A percentile compares a stretch with the other conserved stretches of the same genome.
These are phyloP conservation scores for Colletotrichum navitas DNA, from an alignment of 2,329 filamentous ascomycete genomes.

Conservation along the genomic window DNA sequence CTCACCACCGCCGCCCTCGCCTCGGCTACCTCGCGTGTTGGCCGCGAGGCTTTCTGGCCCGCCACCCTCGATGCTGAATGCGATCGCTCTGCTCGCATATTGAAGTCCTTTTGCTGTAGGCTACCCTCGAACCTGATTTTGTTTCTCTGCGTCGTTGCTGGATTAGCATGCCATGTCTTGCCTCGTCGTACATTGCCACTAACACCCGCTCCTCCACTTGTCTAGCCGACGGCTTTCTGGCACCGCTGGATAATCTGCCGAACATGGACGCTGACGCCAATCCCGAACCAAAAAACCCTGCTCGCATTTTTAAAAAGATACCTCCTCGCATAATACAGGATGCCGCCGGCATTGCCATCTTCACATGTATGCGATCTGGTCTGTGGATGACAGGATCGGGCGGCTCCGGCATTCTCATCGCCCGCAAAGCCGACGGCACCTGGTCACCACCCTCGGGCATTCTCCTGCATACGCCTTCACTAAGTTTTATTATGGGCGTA, in stretches of 20 bases:
- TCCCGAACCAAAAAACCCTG: constrained; percentile 60
- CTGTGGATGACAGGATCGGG: constrained; percentile 93
- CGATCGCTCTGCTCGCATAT: constrained; percentile 89
- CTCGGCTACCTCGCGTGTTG: constrained; percentile 74
- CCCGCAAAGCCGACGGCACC: constrained; percentile 83
- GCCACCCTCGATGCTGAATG: constrained; percentile 88
- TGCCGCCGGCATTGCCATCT: constrained; percentile 91
- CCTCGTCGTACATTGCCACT: constrained; percentile 28
- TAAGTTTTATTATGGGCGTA: constrained; percentile 91
- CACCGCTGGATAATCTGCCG: constrained; percentile 55
- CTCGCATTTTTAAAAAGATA: constrained; percentile 80
- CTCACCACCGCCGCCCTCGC: constrained; percentile 56
- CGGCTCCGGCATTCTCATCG: constrained; percentile 88
- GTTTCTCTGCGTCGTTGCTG: neutral
- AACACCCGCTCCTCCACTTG: constrained; percentile 34
- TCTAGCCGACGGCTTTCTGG: constrained; percentile 69
- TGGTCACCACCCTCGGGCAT: constrained; percentile 95
- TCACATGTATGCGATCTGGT: constrained; percentile 95
- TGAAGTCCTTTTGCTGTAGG: constrained; percentile 90
- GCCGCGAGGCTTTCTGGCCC: constrained; percentile 86
- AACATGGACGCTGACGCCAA: constrained; percentile 45
- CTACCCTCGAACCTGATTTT: constrained; percentile 37
- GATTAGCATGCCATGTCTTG: neutral
- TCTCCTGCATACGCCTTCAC: constrained; percentile 86
- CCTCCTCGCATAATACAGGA: constrained; percentile 87